Evolutionary conservation across 352 stramenopile genomes (phyloP).

Genomic region (Aphanomyces astaci): DNA sequence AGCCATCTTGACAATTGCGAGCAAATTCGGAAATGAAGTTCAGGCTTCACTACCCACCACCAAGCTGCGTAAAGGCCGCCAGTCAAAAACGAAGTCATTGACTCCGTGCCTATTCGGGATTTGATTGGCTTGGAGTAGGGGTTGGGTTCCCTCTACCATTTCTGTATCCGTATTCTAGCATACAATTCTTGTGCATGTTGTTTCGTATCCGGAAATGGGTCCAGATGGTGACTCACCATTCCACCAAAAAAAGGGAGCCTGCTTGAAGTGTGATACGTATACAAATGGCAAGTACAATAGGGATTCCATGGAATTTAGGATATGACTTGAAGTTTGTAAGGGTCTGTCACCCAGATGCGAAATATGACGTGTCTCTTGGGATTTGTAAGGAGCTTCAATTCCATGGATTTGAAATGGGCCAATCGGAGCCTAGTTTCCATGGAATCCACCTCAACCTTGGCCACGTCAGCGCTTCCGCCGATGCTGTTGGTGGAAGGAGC

Average conservation of each 20-base stretch:
- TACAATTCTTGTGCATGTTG: too few species aligned
- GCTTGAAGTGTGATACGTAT: not conserved
- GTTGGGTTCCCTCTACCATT: not conserved
- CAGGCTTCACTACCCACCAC: not conserved
- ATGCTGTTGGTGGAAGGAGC: not conserved
- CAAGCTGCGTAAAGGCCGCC: not conserved
- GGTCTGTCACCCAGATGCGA: not conserved
- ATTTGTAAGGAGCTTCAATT: too few species aligned
- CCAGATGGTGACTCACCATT: not conserved
- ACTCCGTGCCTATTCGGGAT: not conserved
- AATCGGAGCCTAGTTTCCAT: not conserved
- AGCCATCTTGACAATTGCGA: slow-evolving; percentile 35
- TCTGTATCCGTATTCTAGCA: too few species aligned
- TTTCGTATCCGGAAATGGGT: not conserved
- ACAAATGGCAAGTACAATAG: not conserved
- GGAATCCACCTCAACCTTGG: not conserved
- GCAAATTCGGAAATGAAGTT: slow-evolving; percentile 53
- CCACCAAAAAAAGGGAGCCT: not conserved
- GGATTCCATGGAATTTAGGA: not conserved
- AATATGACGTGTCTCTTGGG: not conserved
- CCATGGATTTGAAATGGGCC: not conserved
- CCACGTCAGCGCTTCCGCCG: not conserved
- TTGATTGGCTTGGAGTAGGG: slow-evolving; percentile 4
- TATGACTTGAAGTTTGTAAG: not conserved
- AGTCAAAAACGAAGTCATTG: slow-evolving; percentile 16